Conservation (phyloP, 257 asterid genomes). For the Primulina huaijiensis region DNA sequence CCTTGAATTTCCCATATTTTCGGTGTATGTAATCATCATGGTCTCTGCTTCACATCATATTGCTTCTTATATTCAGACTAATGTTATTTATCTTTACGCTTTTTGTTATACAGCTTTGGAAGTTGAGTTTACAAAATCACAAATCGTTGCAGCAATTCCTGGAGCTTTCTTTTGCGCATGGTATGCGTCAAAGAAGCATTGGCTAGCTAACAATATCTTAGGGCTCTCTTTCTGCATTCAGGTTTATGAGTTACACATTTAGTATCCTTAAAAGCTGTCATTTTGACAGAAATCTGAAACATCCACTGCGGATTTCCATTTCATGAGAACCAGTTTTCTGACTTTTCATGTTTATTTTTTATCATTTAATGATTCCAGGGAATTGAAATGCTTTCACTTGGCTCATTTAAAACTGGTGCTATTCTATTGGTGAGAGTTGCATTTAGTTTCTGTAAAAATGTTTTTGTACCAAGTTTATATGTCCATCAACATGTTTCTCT, state of each 20-base stretch:
- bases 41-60: constrained; percentile 19
- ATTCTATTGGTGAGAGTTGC: constrained; percentile 74
- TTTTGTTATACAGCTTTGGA: constrained; percentile 70
- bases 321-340: neutral
- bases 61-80: constrained; percentile 15
- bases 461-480: neutral
- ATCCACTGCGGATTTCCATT: neutral
- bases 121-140: constrained; percentile 86
- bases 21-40: constrained; percentile 45
- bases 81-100: constrained; percentile 24
- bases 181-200: constrained; percentile 95
- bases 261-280: neutral
- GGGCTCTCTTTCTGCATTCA: constrained; percentile 97
- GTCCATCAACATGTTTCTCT: neutral
- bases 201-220: constrained; percentile 94
- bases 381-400: constrained; percentile 88
- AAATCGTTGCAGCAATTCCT: constrained; percentile 78
- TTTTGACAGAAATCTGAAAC: constrained; percentile 11
- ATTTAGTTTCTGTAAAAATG: neutral
- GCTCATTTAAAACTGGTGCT: constrained; percentile 96
- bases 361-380: constrained; percentile 30
- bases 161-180: constrained; percentile 94
- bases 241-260: constrained; percentile 37
- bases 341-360: neutral
- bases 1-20: constrained; percentile 72